These are phyloP conservation scores for Zygosaccharomyces gambellarensis DNA, from an alignment of 805 yeast species.

Conservation along the genomic window DNA sequence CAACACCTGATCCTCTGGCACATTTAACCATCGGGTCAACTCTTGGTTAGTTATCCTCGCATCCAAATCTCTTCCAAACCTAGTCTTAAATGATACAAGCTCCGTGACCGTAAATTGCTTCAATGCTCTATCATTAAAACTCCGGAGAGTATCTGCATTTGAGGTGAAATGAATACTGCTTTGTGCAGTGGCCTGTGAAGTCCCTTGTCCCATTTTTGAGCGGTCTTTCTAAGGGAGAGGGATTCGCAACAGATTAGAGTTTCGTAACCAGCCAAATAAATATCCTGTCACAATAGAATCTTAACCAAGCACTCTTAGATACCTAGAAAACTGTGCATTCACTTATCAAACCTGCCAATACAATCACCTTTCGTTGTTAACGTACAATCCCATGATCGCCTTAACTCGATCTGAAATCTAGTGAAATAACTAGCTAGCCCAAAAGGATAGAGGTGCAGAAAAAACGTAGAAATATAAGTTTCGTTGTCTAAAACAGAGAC, in stretches of 20 bases:
- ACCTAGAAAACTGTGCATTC: not conserved
- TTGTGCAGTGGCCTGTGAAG: conserved; percentile 11
- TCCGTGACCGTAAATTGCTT: conserved; percentile 23
- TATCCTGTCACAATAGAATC: not conserved
- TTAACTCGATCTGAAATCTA: not conserved
- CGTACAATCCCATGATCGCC: not conserved
- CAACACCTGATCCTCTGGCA: conserved; percentile 34
- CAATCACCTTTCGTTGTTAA: not conserved
- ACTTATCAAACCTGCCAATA: not conserved
- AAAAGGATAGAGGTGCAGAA: not conserved
- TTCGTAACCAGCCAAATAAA: not conserved
- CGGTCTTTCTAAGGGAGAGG: not conserved
- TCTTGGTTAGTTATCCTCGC: conserved; percentile 27
- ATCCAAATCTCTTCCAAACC: conserved; percentile 24
- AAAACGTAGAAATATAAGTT: not conserved
- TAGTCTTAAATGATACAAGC: conserved; percentile 21
- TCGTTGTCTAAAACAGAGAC: not conserved
- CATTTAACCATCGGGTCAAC: conserved; percentile 33
- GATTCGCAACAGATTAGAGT: not conserved
- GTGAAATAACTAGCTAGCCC: not conserved
- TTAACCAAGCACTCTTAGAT: not conserved
- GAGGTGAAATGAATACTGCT: conserved; percentile 1
- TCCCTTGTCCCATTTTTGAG: conserved; percentile 25
- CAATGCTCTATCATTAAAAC: conserved; percentile 18
- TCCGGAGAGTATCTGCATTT: conserved; percentile 13